A percentile compares a stretch with the other conserved stretches of the same genome.
Evolutionary conservation across 176 grass and related monocot genomes (phyloP).

Genomic region (Musa acuminata): DNA sequence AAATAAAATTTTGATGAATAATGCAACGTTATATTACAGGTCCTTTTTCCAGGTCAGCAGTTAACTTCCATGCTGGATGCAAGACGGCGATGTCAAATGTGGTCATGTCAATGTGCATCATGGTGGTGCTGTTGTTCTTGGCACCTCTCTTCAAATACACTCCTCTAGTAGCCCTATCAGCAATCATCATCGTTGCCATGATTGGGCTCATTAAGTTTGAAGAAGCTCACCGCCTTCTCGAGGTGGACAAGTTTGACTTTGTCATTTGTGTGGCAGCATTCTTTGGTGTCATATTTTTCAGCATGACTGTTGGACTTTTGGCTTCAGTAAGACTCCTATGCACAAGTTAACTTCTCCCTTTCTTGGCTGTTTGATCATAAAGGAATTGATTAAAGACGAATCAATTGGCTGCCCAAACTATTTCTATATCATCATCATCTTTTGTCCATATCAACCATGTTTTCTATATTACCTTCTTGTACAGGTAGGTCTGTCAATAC

Average conservation of each 20-base stretch:
- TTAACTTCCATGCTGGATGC: slow-evolving; percentile 85
- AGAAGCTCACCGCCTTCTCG: slow-evolving; percentile 59
- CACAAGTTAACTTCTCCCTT: neutral
- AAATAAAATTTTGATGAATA: too few species aligned
- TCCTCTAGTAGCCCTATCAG: slow-evolving; percentile 56
- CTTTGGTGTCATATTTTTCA: slow-evolving; percentile 73
- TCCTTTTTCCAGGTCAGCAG: slow-evolving; percentile 88
- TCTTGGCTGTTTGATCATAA: too few species aligned
- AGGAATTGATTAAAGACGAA: too few species aligned
- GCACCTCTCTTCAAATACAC: slow-evolving; percentile 94
- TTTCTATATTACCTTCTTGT: neutral
- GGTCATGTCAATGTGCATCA: slow-evolving; percentile 77
- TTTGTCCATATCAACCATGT: neutral
- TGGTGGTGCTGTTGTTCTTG: slow-evolving; percentile 86
- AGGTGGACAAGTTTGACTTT: slow-evolving; percentile 93
- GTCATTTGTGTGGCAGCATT: slow-evolving; percentile 74
- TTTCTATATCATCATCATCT: neutral
- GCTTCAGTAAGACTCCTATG: slow-evolving; percentile 38
- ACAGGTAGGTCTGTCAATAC: slow-evolving; percentile 69
- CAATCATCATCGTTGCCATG: slow-evolving; percentile 94
- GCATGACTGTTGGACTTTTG: slow-evolving; percentile 70
- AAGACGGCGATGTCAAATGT: slow-evolving; percentile 79
- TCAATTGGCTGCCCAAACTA: neutral
- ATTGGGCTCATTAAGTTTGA: slow-evolving; percentile 66
- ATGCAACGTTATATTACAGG: slow-evolving; percentile 27